phyloP scores from a whole-genome alignment of 2,329 filamentous ascomycete species.

The Coleophoma crateriformis region DNA sequence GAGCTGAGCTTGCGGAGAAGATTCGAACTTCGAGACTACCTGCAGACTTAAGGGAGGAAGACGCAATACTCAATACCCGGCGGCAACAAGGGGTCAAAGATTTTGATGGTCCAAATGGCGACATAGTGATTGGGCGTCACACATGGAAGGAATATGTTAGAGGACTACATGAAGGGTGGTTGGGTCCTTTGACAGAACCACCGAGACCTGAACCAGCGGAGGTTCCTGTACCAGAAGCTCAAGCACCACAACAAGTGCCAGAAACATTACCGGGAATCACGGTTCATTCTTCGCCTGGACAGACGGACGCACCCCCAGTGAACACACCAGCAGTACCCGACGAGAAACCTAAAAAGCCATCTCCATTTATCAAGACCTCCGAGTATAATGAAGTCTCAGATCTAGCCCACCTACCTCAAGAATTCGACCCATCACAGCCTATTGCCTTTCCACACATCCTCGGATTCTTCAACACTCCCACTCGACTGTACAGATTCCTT shows the following conservation, averaged over 20 bases:
- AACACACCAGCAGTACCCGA: constrained; percentile 33
- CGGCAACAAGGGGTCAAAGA: constrained; percentile 61
- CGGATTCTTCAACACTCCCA: constrained; percentile 85
- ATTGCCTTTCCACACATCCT: constrained; percentile 85
- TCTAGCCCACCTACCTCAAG: constrained; percentile 59
- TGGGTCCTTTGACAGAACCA: constrained; percentile 73
- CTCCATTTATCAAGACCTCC: constrained; percentile 66
- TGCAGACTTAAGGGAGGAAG: constrained; percentile 36
- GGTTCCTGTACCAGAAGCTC: constrained; percentile 9
- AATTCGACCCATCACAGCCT: constrained; percentile 67
- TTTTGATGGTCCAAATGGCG: constrained; percentile 71
- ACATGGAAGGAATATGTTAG: constrained; percentile 97
- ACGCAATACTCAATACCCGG: constrained; percentile 59
- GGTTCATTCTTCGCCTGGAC: not conserved
- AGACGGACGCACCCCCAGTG: constrained; percentile 13
- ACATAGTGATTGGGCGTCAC: constrained; percentile 84
- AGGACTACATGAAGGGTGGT: constrained; percentile 92
- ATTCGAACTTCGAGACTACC: constrained; percentile 65
- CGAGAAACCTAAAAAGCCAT: constrained; percentile 50
- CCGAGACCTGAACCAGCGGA: constrained; percentile 25
- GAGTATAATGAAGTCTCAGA: constrained; percentile 66
- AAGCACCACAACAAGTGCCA: constrained; percentile 8
- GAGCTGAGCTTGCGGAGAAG: constrained; percentile 79
- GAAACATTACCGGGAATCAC: constrained; percentile 13
- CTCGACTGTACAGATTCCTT: constrained; percentile 81